Percentiles rank a stretch among this genome's conserved stretches.
These are phyloP conservation scores for Wickerhamomyces sp. DNA, from an alignment of 1,139 yeast genomes.

Conservation along the genomic window DNA sequence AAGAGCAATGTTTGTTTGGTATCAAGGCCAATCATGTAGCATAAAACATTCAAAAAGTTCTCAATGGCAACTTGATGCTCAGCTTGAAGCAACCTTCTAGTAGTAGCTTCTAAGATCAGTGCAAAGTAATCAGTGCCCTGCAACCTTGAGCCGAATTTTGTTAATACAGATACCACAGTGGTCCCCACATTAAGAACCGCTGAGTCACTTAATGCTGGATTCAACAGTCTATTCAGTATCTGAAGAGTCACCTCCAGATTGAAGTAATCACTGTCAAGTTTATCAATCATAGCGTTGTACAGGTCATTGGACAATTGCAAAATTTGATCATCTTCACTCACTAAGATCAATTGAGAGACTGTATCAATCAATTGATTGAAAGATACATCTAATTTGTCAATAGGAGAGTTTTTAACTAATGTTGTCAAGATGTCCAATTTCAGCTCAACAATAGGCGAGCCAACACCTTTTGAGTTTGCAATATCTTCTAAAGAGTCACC, in stretches of 20 bases:
- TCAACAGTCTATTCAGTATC: slow-evolving; percentile 65
- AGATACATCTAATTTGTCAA: slow-evolving; percentile 39
- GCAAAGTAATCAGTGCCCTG: slow-evolving; percentile 43
- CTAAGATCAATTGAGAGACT: slow-evolving; percentile 45
- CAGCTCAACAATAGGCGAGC: slow-evolving; percentile 45
- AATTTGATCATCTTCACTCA: slow-evolving; percentile 71
- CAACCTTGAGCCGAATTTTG: slow-evolving; percentile 44
- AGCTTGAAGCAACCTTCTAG: slow-evolving; percentile 58
- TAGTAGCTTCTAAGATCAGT: slow-evolving; percentile 68
- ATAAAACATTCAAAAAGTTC: slow-evolving; percentile 71
- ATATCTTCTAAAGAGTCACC: slow-evolving; percentile 5
- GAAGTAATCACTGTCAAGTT: slow-evolving; percentile 42
- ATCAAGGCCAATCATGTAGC: slow-evolving; percentile 61
- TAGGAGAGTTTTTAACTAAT: slow-evolving; percentile 35
- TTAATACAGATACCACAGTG: slow-evolving; percentile 60
- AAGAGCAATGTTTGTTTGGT: slow-evolving; percentile 60
- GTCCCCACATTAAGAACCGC: slow-evolving; percentile 77
- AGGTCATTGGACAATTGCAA: slow-evolving; percentile 77
- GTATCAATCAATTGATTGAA: slow-evolving; percentile 51
- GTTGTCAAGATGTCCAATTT: slow-evolving; percentile 61
- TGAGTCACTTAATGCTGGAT: slow-evolving; percentile 69
- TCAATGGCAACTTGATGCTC: slow-evolving; percentile 71
- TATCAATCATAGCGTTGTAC: slow-evolving; percentile 57
- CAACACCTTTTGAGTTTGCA: slow-evolving; percentile 19
- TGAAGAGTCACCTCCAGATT: slow-evolving; percentile 48